Base-by-base conservation (phyloP, 306 rosid genomes). In the Vicia villosa region DNA sequence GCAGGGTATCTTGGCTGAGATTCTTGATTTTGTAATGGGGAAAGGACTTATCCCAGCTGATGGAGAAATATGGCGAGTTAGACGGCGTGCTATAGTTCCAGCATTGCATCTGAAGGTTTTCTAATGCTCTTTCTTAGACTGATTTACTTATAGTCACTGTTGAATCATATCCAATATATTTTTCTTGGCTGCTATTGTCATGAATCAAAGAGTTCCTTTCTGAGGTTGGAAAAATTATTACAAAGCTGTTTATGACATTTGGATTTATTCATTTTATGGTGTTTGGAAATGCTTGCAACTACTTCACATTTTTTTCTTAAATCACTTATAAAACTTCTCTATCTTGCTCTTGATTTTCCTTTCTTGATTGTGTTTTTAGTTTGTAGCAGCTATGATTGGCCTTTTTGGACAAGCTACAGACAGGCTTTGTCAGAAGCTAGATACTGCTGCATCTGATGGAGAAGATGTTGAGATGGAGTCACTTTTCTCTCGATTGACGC, bases 1-100 rank as follows among this genome's bases (percentile, higher is more conserved):
- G 71, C 92, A 94, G 99, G 99, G 99, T 41, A 90, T 94, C 77
- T 82, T 94, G 87, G 99, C 99, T 63, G 99, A 94, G 86, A 94
- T 94, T 70, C 83, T 94, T 7, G 92, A 94, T 6, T 94, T 94
- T 74, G 99, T 94, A 56, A 94, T 94, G 99, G 99, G 99, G 55
- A 94, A 82, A 69, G 99, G 99, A 57, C 97, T 94, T 56, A 94
- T 94, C 81, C 99, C 99, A 26, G 99, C 99, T 65, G 99, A 94
- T 54, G 99, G 99, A 50, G 97, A 94, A 74, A 84, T 94, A 74
- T 94, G 99, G 99, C 90, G 90, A 66, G 82, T 80, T 24, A 80
- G 99, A 47, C 87, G 97, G 21, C 92, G 97, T 59, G 83, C 92
- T 72, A 86, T 94, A 69, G 99, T 94, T 70, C 99, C 99, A 28